Base-by-base conservation (phyloP, 202 grass and related monocot species). In the Schoenoplectus triqueter region DNA sequence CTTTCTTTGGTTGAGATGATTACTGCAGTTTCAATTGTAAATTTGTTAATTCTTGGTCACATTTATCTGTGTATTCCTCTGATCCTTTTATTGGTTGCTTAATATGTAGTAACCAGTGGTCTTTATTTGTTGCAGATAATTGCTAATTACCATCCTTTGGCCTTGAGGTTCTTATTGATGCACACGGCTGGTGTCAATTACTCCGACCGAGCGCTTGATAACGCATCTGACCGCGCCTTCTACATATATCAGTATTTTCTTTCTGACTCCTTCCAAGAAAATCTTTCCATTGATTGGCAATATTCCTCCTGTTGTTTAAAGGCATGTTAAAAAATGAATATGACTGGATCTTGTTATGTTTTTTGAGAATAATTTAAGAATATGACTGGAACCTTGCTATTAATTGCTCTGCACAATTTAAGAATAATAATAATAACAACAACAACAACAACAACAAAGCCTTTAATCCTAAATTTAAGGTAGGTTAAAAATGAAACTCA, bases 91-190 rank as follows among this genome's bases (percentile, higher is more conserved):
- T 39, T 79, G 55, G 14, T 54, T 54, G 50, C 3, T 50, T 7
- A 18, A 18, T 17, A 46, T 54, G 5, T 74, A 22, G 0, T 61
- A 61, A 39, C 10, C 40, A 15, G 18, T 68, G 20, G 48, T 69
- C 5, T 10, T n/a, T 69, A 2, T 68, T 20, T 76, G 76, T 21
- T 78, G 46, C 84, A 98, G 95, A 94, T 98, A 75, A 90, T 94
- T 85, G 86, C 66, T 61, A 91, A 87, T 18, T 98, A 98, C 78
- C 95, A 98, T 89, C 91, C 95, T 52, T 76, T 98, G 85, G 95
- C 91, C 56, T 85, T 95, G 61, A 98, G 96, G 44, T 95, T 95
- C 69, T 95, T 98, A 82, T 86, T 96, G n/a, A 99, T 99, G 96
- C 91, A 90, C 52, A 96, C 93, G 69, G 84, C 91, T 13, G 96